A percentile compares a stretch with the other conserved stretches of the same genome.
These are phyloP conservation scores for Lachnellula subtilissima DNA, from an alignment of 2,329 filamentous ascomycete genomes.

Conservation along the genomic window DNA sequence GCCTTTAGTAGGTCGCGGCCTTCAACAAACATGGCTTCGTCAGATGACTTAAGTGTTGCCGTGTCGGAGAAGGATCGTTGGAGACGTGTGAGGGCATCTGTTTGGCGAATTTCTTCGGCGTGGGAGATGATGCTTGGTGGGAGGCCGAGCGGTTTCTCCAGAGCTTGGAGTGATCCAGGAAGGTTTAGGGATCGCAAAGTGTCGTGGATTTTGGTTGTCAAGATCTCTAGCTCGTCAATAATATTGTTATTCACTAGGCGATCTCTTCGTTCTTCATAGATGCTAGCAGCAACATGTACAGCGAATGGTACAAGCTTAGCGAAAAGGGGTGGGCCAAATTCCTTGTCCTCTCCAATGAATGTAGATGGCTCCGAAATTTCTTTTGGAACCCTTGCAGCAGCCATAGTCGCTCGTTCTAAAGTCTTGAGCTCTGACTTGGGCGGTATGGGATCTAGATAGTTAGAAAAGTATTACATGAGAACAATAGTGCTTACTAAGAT, in stretches of 20 bases:
- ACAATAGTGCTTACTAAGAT: slow-evolving; percentile 56
- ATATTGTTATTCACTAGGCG: slow-evolving; percentile 85
- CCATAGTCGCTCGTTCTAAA: slow-evolving; percentile 87
- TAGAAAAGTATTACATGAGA: slow-evolving; percentile 22
- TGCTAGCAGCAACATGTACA: slow-evolving; percentile 89
- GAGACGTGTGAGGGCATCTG: slow-evolving; percentile 75
- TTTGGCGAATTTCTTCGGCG: slow-evolving; percentile 88
- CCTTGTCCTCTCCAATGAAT: slow-evolving; percentile 71
- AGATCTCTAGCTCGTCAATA: slow-evolving; percentile 73
- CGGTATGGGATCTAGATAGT: slow-evolving; percentile 62
- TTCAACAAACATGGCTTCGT: slow-evolving; percentile 75
- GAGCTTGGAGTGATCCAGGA: slow-evolving; percentile 85
- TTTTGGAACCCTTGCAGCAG: slow-evolving; percentile 68
- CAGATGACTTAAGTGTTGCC: slow-evolving; percentile 78
- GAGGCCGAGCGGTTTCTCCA: slow-evolving; percentile 89
- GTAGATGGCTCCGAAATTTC: slow-evolving; percentile 78
- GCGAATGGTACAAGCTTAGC: slow-evolving; percentile 91
- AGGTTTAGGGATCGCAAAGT: slow-evolving; percentile 78
- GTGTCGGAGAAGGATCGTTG: slow-evolving; percentile 82
- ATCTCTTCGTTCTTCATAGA: slow-evolving; percentile 89
- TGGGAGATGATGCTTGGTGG: slow-evolving; percentile 82
- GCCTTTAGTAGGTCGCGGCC: slow-evolving; percentile 71
- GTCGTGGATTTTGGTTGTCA: slow-evolving; percentile 77
- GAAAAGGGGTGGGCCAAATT: slow-evolving; percentile 82
- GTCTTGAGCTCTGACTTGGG: slow-evolving; percentile 82